Evolutionary conservation across 2,329 filamentous ascomycete genomes (phyloP).

Genomic region (Claviceps maximensis): DNA sequence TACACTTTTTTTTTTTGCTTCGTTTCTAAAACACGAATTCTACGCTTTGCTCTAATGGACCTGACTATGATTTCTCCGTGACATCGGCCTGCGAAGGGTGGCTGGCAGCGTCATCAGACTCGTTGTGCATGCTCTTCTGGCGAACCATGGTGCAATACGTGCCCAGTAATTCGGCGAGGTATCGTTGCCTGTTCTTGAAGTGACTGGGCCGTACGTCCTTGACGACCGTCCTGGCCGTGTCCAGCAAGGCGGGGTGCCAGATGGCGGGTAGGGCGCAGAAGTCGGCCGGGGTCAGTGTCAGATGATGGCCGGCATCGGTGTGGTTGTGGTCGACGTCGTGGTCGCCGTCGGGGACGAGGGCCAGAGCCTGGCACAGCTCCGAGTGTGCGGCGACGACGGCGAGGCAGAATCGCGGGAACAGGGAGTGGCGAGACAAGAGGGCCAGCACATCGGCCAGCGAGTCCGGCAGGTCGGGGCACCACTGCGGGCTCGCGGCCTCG

Average conservation of each 20-base stretch:
- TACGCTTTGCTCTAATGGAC: neutral
- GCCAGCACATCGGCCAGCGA: constrained; percentile 7
- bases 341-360: too few relatives aligned
- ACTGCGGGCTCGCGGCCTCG: constrained; percentile 2
- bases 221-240: constrained; percentile 7
- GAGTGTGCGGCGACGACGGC: constrained; percentile 3
- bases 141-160: constrained; percentile 8
- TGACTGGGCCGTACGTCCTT: constrained; percentile 6
- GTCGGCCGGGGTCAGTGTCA: constrained; percentile 6
- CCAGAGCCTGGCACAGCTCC: constrained; percentile 4
- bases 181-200: constrained; percentile 11
- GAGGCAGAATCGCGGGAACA: constrained; percentile 8
- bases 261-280: constrained; percentile 8
- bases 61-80: neutral
- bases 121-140: neutral
- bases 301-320: constrained; percentile 7
- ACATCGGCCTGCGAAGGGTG: neutral
- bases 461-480: constrained; percentile 7
- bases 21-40: neutral
- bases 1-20: too few relatives aligned
- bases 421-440: constrained; percentile 8
- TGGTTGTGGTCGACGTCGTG: too few relatives aligned
- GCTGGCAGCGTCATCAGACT: neutral
- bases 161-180: constrained; percentile 12
- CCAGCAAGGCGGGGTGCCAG: constrained; percentile 4